Base-by-base conservation (phyloP, 2,329 filamentous ascomycete genomes). In the Verticillium klebahnii region DNA sequence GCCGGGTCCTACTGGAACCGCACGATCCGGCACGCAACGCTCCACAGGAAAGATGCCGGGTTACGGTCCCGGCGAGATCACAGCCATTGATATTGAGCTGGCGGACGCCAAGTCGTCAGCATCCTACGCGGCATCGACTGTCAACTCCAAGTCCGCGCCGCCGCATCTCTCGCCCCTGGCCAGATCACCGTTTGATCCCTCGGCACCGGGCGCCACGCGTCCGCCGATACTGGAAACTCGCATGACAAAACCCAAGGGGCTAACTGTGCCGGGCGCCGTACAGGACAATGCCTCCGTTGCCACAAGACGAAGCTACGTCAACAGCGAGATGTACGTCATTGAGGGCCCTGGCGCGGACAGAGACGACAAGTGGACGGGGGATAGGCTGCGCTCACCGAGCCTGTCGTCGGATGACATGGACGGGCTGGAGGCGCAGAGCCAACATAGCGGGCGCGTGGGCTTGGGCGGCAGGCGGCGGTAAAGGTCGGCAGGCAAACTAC, bases 251-350 rank as follows among this genome's bases (percentile, higher is more conserved):
- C 23, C n/a, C n/a, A 23, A 50, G 19, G 19, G n/a, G 9, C n/a
- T 50, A n/a, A 23, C n/a, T 12, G 40, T 50, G 40, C 40, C n/a
- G 3, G 40, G 19, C 19, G 23, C n/a, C n/a, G 11, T 11, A 19
- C n/a, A 50, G 9, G 40, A 50, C 40, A n/a, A 25, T 5, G 19
- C 9, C 2, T 56, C 54, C 15, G 14, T 17, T 11, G 8, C 25
- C 14, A 32, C 14, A 19, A 34, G 25, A 31, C 19, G 54, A 19
- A 56, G 15, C 54, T 32, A 71, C 12, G 68, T 66, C 39, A 72
- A 69, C 36, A 77, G 74, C 65, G 76, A 78, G 57, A 67, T 74
- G 52, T 74, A 73, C 59, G 67, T 77, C 56, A 75, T 76, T 19
- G 71, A 77, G 60, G 73, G 73, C 45, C 63, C 66, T 19, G n/a